Base-by-base conservation (phyloP, 169 alveolate genomes). In the Plasmodium berghei region DNA sequence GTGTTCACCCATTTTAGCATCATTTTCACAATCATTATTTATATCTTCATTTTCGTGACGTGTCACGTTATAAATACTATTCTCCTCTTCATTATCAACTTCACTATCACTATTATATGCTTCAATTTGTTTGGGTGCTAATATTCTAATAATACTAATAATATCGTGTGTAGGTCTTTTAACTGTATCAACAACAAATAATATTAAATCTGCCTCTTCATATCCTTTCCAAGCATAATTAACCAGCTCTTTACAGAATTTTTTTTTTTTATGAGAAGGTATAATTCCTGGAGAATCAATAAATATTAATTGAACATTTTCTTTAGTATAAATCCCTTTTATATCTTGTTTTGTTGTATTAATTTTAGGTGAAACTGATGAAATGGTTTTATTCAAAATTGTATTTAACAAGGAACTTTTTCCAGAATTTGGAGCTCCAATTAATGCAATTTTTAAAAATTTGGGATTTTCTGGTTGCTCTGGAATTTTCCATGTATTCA, bases 301-400 rank as follows among this genome's bases (percentile, higher is more conserved):
- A 85, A 95, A 93, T 22, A 95, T 92, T 58, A 95, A 72, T 80
- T 95, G 97, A 72, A 91, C 80, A 88, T 94, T 92, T 54, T 87
- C 96, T 22, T 61, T 87, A 34, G 93, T 95, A 55, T 94, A 73
- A 40, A 95, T 87, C 6, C 96, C 96, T 74, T 69, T 92, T 58
- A 94, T 93, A 69, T 89, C 92, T 72, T 92, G 87, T 94, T 96
- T 85, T 24, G 97, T 95, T 46, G 97, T 95, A 87, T 95, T 95
- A 69, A 95, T 97, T 88, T 95, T 95, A 48, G 97, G 97, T 22
- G 97, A 95, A 26, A 95, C 97, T 10, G 97, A 96, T 18, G 97
- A 88, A 73, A 95, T 87, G 18, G 96, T 88, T 52, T 93, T 73
- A 42, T 88, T 91, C n/a, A 94, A 83, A 22, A 95, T 86, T 8